A percentile compares a stretch with the other conserved stretches of the same genome.
These are phyloP conservation scores for Fomitopsis pinicola DNA, from an alignment of 1,284 basidiomycete genomes.

Conservation along the genomic window DNA sequence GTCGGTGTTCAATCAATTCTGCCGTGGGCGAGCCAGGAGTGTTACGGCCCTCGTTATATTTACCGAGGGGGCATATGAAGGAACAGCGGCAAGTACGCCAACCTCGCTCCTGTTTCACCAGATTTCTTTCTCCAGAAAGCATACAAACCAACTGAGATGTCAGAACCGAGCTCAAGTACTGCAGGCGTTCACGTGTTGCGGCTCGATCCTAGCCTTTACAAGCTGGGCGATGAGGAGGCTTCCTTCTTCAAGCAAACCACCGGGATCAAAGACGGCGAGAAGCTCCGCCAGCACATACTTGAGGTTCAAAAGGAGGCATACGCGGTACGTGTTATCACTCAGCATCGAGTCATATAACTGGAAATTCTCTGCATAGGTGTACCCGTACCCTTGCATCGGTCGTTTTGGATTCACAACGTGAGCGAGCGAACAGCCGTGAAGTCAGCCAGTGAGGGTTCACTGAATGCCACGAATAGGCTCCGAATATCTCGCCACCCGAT, in stretches of 20 bases:
- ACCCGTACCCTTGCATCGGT: conserved; percentile 3
- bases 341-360: not conserved
- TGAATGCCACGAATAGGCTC: conserved; percentile 15
- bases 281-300: conserved; percentile 38
- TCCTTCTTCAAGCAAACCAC: conserved; percentile 33
- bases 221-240: conserved; percentile 6
- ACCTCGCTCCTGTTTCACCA: no score
- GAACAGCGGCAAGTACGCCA: no score
- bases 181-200: not conserved
- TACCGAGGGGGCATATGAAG: no score
- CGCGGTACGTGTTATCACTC: conserved; percentile 23
- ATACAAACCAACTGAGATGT: no score
- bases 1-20: no score
- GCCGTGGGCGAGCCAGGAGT: no score
- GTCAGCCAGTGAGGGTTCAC: not conserved
- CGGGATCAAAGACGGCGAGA: conserved; percentile 30
- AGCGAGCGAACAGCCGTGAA: not conserved
- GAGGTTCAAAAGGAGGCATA: conserved; percentile 40
- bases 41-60: no score
- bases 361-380: not conserved
- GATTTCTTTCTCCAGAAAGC: no score
- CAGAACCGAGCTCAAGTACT: not conserved
- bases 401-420: conserved; percentile 1
- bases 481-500: conserved; percentile 32
- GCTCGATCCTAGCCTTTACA: conserved; percentile 14